Evolutionary conservation across 306 rosid species (phyloP).

Genomic region (Lathyrus oleraceus): DNA sequence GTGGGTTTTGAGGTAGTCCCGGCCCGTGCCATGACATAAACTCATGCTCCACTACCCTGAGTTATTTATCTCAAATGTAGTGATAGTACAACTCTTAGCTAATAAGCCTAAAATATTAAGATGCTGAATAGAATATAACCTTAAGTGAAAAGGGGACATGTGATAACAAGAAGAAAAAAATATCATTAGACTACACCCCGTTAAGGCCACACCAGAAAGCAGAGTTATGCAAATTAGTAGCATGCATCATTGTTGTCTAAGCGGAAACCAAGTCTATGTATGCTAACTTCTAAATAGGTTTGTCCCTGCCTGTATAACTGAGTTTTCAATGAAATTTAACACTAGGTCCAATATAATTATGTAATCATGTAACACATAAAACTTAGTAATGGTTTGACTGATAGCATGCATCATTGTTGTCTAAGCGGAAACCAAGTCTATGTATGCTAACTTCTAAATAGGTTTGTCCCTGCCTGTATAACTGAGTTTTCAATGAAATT

Average conservation of each 20-base stretch:
- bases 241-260: neutral
- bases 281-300: neutral
- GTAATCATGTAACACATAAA: neutral
- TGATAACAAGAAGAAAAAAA: neutral
- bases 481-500: neutral
- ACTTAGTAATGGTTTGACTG: neutral
- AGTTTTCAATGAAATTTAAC: neutral
- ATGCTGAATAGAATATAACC: neutral
- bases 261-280: neutral
- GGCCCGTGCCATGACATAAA: conserved; percentile 32
- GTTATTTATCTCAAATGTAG: conserved; percentile 36
- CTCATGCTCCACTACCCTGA: conserved; percentile 28
- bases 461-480: neutral
- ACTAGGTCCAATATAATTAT: neutral
- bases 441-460: neutral
- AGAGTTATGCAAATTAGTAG: neutral
- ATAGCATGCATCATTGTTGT: neutral
- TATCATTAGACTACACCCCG: neutral
- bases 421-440: neutral
- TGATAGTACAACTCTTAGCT: conserved; percentile 29
- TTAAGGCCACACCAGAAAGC: neutral
- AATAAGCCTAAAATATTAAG: neutral
- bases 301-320: neutral
- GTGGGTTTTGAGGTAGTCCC: conserved; percentile 33
- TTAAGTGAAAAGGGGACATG: neutral